A percentile compares a stretch with the other conserved stretches of the same genome.
phyloP scores from a whole-genome alignment of 108 stramenopile species.

The Cyclotella kingstonii region DNA sequence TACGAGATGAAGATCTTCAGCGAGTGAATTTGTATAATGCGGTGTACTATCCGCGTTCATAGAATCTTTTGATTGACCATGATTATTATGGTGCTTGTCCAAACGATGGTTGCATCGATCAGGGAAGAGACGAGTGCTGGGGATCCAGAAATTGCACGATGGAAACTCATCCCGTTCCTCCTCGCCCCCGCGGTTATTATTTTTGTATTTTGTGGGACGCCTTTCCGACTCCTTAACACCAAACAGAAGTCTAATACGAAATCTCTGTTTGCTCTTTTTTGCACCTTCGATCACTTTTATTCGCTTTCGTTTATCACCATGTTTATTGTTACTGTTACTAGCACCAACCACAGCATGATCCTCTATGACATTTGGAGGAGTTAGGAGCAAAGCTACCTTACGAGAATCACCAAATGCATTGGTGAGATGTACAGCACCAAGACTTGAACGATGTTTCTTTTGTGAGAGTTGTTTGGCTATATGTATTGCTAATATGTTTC shows the following conservation, averaged over 20 bases:
- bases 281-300: constrained; percentile 7
- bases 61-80: neutral
- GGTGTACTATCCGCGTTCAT: constrained; percentile 23
- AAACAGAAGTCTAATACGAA: constrained; percentile 71
- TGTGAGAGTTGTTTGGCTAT: constrained; percentile 59
- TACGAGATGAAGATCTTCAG: constrained; percentile 50
- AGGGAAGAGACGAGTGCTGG: constrained; percentile 72
- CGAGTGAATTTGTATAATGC: constrained; percentile 67
- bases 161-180: constrained; percentile 8
- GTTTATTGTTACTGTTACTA: constrained; percentile 17
- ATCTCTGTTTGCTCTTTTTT: constrained; percentile 39
- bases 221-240: constrained; percentile 52
- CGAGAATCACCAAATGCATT: constrained; percentile 47
- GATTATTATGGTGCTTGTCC: neutral
- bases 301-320: constrained; percentile 21
- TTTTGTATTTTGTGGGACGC: neutral
- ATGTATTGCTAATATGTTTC: constrained; percentile 57
- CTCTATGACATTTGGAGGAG: constrained; percentile 27
- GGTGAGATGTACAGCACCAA: constrained; percentile 52
- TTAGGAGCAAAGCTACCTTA: constrained; percentile 48
- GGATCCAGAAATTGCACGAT: constrained; percentile 61
- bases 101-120: constrained; percentile 69
- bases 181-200: constrained; percentile 11
- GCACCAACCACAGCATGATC: neutral
- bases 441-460: constrained; percentile 39